Evolutionary conservation across 805 yeast species (phyloP).

Genomic region (Barnettozyma californica): DNA sequence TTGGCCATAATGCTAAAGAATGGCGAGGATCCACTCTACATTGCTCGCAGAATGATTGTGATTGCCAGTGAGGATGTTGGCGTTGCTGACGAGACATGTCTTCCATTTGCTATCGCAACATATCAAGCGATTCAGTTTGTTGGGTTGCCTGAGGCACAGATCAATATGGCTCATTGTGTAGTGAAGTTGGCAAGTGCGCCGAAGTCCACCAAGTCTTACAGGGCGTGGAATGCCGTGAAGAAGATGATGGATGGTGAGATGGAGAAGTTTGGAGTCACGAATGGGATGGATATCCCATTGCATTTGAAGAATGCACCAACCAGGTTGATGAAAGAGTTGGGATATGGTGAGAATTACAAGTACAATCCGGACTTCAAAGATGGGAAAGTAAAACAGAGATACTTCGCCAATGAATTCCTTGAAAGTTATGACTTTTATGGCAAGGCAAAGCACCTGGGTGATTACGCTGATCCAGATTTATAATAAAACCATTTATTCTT

Average conservation of each 20-base stretch:
- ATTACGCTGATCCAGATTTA: constrained; percentile 37
- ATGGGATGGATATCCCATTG: constrained; percentile 50
- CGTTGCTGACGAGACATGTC: constrained; percentile 68
- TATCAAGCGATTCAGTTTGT: constrained; percentile 84
- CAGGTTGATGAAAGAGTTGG: constrained; percentile 78
- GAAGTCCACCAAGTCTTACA: constrained; percentile 81
- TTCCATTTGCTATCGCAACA: constrained; percentile 83
- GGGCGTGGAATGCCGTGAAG: constrained; percentile 72
- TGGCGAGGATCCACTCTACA: constrained; percentile 90
- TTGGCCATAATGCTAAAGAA: constrained; percentile 84
- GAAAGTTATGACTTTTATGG: constrained; percentile 43
- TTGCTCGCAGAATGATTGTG: constrained; percentile 86
- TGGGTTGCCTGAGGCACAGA: constrained; percentile 93
- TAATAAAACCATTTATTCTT: not conserved
- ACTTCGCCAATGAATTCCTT: constrained; percentile 59
- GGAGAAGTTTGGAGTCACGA: constrained; percentile 44
- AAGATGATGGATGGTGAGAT: constrained; percentile 48
- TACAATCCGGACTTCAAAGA: constrained; percentile 77
- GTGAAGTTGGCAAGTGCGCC: constrained; percentile 82
- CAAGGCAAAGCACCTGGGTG: constrained; percentile 51
- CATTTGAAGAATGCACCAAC: constrained; percentile 97
- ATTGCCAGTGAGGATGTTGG: constrained; percentile 97
- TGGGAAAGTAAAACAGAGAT: constrained; percentile 71
- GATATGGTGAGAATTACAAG: constrained; percentile 79
- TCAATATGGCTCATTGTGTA: constrained; percentile 86